phyloP scores from a whole-genome alignment of 352 stramenopile genomes.

The Phytopythium sindhum region DNA sequence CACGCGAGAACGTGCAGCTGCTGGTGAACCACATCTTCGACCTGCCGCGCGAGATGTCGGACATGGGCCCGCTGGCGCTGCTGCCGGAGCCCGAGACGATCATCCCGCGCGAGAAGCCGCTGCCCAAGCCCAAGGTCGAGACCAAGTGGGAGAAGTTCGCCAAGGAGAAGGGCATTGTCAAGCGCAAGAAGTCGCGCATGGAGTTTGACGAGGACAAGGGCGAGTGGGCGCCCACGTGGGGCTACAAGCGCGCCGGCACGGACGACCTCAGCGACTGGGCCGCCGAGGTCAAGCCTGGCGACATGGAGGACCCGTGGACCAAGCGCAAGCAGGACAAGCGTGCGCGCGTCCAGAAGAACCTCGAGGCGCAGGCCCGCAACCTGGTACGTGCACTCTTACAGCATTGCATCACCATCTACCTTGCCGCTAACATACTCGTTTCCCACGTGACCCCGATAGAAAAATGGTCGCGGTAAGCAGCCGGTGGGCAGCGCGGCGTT shows the following conservation, averaged over 20 bases:
- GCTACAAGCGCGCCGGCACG: slow-evolving; percentile 80
- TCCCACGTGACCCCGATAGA: slow-evolving; percentile 13
- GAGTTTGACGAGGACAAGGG: slow-evolving; percentile 94
- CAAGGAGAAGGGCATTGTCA: slow-evolving; percentile 96
- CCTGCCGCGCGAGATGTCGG: slow-evolving; percentile 90
- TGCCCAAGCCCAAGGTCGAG: slow-evolving; percentile 92
- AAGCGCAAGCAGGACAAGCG: slow-evolving; percentile 91
- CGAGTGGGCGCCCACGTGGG: slow-evolving; percentile 92
- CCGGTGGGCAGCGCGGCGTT: slow-evolving; percentile 32
- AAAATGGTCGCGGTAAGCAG: slow-evolving; percentile 67
- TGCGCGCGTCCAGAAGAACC: slow-evolving; percentile 91
- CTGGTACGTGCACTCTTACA: slow-evolving; percentile 14
- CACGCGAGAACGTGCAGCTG: slow-evolving; percentile 92
- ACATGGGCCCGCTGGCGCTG: slow-evolving; percentile 89
- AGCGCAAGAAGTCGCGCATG: slow-evolving; percentile 96
- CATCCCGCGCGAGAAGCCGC: slow-evolving; percentile 87
- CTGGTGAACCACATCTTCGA: slow-evolving; percentile 92
- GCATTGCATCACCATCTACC: background rate
- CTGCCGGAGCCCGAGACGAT: slow-evolving; percentile 61
- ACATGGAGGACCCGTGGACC: slow-evolving; percentile 94
- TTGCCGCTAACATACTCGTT: background rate
- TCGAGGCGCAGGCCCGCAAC: slow-evolving; percentile 77
- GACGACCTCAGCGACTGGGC: slow-evolving; percentile 92
- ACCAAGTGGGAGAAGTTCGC: slow-evolving; percentile 99
- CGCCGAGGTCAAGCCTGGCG: slow-evolving; percentile 92